Evolutionary conservation across 2,329 filamentous ascomycete genomes (phyloP).

Genomic region (Colletotrichum sp.): DNA sequence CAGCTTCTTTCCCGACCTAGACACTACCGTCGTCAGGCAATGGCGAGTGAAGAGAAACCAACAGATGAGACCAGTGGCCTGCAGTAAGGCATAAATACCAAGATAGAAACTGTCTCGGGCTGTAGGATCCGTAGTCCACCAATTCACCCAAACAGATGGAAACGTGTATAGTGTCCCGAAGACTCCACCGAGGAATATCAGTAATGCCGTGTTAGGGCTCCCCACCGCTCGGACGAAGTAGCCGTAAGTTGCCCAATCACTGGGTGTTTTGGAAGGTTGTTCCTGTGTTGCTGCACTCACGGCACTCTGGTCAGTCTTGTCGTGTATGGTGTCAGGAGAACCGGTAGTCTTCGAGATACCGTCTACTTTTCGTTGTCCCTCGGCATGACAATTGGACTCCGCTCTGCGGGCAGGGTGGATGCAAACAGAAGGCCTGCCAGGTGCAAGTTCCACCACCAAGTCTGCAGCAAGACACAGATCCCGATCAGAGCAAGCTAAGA

Average conservation of each 20-base stretch:
- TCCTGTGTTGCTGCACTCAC: accelerated
- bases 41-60: constrained; percentile 7
- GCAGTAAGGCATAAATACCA: constrained; percentile 32
- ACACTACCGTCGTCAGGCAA: constrained; percentile 26
- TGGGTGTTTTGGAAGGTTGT: not conserved
- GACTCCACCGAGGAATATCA: constrained; percentile 1
- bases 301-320: not conserved
- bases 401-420: not conserved
- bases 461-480: not conserved
- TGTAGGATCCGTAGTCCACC: constrained; percentile 38
- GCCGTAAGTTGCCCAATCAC: not conserved
- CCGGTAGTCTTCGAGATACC: accelerated
- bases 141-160: constrained; percentile 43
- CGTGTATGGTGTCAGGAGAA: not conserved
- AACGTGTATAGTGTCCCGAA: constrained; percentile 31
- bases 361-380: not conserved
- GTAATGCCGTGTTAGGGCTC: constrained; percentile 19
- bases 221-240: constrained; percentile 37
- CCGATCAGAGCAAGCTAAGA: not conserved
- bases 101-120: constrained; percentile 29
- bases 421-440: not conserved
- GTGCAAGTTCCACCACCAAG: not conserved
- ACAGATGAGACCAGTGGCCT: constrained; percentile 17
- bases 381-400: accelerated
- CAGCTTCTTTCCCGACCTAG: constrained; percentile 31